A percentile compares a stretch with the other conserved stretches of the same genome.
These are phyloP conservation scores for Astrothelium macrocarpum DNA, from an alignment of 495 filamentous ascomycete genomes.

Conservation along the genomic window DNA sequence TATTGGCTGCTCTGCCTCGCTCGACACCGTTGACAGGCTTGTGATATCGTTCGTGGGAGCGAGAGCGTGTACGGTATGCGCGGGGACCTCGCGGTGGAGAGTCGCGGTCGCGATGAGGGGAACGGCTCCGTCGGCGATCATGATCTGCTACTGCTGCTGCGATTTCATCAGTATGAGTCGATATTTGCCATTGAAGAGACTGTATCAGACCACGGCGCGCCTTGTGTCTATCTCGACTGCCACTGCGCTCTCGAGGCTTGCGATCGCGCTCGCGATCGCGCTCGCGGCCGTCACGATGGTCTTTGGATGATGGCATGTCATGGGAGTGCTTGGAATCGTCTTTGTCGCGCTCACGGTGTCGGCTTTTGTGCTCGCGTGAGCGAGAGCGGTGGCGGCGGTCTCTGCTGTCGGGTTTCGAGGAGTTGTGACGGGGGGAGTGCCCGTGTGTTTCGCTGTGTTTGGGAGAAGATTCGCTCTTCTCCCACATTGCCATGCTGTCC, in stretches of 20 bases:
- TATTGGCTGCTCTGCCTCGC: no score
- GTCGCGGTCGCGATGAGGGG: conserved; percentile 15
- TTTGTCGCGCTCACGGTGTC: conserved; percentile 24
- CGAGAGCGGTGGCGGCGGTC: conserved; percentile 27
- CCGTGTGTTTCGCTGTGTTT: conserved; percentile 11
- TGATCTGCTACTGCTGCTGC: conserved; percentile 2
- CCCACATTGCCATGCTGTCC: conserved; percentile 48
- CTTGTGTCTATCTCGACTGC: conserved; percentile 39
- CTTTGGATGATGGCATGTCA: background rate
- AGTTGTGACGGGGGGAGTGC: background rate
- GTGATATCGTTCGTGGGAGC: conserved; percentile 6
- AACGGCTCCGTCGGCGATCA: conserved; percentile 14
- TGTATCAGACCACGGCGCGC: conserved; percentile 34
- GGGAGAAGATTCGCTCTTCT: conserved; percentile 31
- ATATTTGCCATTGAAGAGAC: conserved; percentile 4
- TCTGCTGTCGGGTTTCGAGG: conserved; percentile 5
- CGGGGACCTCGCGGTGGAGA: conserved; percentile 9
- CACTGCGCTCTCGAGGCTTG: conserved; percentile 38
- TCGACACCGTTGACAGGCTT: no score
- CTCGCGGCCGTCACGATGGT: conserved; percentile 18
- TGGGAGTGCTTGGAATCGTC: background rate
- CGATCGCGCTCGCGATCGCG: background rate
- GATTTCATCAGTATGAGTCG: background rate
- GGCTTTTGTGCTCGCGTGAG: conserved; percentile 31
- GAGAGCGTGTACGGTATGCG: background rate